phyloP scores from a whole-genome alignment of 768 basidiomycete genomes.

The Termitomyces sp. region DNA sequence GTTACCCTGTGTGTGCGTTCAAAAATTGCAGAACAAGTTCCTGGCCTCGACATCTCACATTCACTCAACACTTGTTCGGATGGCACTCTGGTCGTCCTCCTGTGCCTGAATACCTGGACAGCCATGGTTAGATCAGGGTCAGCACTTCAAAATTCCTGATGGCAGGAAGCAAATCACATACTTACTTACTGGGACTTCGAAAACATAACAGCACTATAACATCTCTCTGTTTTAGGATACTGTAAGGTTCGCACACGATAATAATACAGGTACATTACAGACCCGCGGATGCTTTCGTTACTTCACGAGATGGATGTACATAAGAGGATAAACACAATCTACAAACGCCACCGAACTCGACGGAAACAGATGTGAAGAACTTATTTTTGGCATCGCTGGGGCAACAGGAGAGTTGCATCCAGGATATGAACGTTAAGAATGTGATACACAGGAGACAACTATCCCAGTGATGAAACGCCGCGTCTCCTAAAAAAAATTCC shows the following conservation, averaged over 20 bases:
- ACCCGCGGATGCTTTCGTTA: background rate
- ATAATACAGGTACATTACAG: no score
- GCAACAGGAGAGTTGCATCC: background rate
- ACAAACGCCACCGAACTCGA: background rate
- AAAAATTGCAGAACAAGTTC: background rate
- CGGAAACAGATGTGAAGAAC: background rate
- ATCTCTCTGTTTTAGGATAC: background rate
- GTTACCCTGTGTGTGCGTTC: background rate
- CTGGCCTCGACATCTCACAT: background rate
- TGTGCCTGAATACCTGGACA: background rate
- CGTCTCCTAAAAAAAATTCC: background rate
- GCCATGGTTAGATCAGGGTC: background rate
- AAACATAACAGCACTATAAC: background rate
- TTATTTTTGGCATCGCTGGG: background rate
- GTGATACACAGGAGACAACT: background rate
- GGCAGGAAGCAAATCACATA: background rate
- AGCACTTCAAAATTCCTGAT: background rate
- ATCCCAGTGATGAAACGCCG: background rate
- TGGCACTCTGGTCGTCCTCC: background rate
- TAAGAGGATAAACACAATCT: background rate
- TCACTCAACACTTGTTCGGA: background rate
- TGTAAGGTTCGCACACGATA: background rate
- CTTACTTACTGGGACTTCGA: background rate
- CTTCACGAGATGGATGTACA: background rate
- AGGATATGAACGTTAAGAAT: background rate